phyloP scores from a whole-genome alignment of 2,329 filamentous ascomycete species.

The Nemania sp. region DNA sequence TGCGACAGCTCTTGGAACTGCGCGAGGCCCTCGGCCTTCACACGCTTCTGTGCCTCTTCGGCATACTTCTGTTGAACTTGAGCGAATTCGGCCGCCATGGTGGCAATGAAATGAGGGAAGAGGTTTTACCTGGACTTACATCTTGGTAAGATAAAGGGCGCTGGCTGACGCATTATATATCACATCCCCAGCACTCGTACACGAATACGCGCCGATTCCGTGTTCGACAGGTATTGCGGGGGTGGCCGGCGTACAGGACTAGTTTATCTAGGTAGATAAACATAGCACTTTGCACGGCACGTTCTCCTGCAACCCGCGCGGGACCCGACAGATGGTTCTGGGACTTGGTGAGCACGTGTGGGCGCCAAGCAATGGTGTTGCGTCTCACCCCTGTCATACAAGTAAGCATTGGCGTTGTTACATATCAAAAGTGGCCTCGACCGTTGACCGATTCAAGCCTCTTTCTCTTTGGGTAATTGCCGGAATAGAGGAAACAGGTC shows the following conservation, averaged over 20 bases:
- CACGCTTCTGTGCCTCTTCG: constrained; percentile 48
- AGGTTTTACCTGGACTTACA: neutral
- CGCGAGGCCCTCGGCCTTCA: constrained; percentile 45
- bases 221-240: neutral
- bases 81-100: constrained; percentile 43
- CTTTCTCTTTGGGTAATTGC: neutral
- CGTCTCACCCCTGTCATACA: neutral
- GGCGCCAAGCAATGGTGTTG: neutral
- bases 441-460: neutral
- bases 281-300: neutral
- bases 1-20: constrained; percentile 45
- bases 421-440: neutral
- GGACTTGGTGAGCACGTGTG: neutral
- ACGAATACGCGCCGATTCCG: constrained; percentile 11
- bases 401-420: neutral
- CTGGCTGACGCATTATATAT: neutral
- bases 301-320: neutral
- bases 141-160: neutral
- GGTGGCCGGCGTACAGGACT: no score
- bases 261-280: neutral
- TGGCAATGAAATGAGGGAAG: constrained; percentile 4
- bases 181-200: constrained; percentile 7
- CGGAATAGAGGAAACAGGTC: neutral
- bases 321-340: neutral
- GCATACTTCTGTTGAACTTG: constrained; percentile 46